A percentile compares a stretch with the other conserved stretches of the same genome.
Conservation (phyloP, 169 alveolate genomes). For the Cryptosporidium viatorum region DNA sequence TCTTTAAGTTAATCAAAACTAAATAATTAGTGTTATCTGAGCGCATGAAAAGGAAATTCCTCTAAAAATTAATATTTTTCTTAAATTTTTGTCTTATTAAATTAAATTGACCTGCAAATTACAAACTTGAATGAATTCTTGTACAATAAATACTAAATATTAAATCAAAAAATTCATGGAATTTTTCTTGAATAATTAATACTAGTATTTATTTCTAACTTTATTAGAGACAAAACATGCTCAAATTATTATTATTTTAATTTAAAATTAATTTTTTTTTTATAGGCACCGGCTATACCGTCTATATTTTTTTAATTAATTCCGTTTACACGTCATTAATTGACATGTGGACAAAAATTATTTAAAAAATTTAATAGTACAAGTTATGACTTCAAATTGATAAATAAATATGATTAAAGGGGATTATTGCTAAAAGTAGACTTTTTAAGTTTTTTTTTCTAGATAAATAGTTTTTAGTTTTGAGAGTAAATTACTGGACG, state of each 20-base stretch:
- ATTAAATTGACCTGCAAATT: too few relatives aligned
- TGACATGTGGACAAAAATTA: slow-evolving; percentile 4
- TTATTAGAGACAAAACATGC: not conserved
- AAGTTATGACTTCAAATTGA: not conserved
- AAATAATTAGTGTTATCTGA: too few relatives aligned
- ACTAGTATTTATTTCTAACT: not conserved
- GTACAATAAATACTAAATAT: too few relatives aligned
- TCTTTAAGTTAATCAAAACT: too few relatives aligned
- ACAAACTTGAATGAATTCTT: too few relatives aligned
- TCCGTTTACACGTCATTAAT: not conserved
- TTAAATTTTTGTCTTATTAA: not conserved
- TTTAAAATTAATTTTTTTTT: not conserved
- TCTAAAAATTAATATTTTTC: not conserved
- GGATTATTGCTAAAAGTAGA: too few relatives aligned
- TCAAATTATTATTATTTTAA: too few relatives aligned
- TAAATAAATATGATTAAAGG: too few relatives aligned
- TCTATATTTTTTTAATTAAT: not conserved
- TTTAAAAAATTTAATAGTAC: not conserved
- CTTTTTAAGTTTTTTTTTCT: not conserved
- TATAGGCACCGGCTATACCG: not conserved
- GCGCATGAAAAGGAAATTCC: not conserved
- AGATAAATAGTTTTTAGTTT: too few relatives aligned
- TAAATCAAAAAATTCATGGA: too few relatives aligned
- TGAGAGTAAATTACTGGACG: too few relatives aligned
- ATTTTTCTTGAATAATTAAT: too few relatives aligned